These are phyloP conservation scores for Pseudocercospora fijiensis DNA, from an alignment of 2,329 filamentous ascomycete genomes.

Conservation along the genomic window DNA sequence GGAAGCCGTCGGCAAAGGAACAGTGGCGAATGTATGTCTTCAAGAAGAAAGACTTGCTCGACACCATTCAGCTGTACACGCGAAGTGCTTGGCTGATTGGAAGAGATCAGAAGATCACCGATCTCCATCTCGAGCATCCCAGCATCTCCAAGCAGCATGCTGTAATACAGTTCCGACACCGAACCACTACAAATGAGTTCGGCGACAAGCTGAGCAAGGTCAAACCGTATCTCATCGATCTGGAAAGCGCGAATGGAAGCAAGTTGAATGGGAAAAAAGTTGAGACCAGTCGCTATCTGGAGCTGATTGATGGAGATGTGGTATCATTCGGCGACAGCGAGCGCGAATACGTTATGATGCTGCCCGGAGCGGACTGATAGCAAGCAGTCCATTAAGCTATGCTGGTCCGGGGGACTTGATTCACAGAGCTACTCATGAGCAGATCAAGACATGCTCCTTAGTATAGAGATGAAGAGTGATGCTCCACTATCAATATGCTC, in stretches of 20 bases:
- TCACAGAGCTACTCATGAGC: background rate
- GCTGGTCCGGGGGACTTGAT: background rate
- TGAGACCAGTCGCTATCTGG: slow-evolving; percentile 75
- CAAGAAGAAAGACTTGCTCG: slow-evolving; percentile 73
- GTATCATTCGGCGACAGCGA: slow-evolving; percentile 83
- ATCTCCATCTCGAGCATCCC: slow-evolving; percentile 82
- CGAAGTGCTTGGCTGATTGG: slow-evolving; percentile 91
- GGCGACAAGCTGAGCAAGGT: slow-evolving; percentile 74
- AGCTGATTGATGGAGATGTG: slow-evolving; percentile 85
- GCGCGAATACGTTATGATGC: slow-evolving; percentile 94
- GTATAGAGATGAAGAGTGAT: background rate
- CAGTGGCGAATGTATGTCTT: slow-evolving; percentile 92
- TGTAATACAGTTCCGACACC: slow-evolving; percentile 86
- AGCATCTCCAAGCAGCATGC: slow-evolving; percentile 95
- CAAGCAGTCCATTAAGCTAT: background rate
- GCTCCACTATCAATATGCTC: no score
- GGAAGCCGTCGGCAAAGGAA: slow-evolving; percentile 76
- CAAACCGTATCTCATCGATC: slow-evolving; percentile 82
- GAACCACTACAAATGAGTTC: slow-evolving; percentile 79
- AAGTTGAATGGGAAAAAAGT: slow-evolving; percentile 72
- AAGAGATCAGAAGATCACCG: slow-evolving; percentile 74
- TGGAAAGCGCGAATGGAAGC: slow-evolving; percentile 92
- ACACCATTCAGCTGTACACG: slow-evolving; percentile 72
- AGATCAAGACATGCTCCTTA: background rate
- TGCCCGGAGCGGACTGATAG: slow-evolving; percentile 47